These are phyloP conservation scores for Dothideomycetes sp. DNA, from an alignment of 2,329 filamentous ascomycete genomes.

Conservation along the genomic window DNA sequence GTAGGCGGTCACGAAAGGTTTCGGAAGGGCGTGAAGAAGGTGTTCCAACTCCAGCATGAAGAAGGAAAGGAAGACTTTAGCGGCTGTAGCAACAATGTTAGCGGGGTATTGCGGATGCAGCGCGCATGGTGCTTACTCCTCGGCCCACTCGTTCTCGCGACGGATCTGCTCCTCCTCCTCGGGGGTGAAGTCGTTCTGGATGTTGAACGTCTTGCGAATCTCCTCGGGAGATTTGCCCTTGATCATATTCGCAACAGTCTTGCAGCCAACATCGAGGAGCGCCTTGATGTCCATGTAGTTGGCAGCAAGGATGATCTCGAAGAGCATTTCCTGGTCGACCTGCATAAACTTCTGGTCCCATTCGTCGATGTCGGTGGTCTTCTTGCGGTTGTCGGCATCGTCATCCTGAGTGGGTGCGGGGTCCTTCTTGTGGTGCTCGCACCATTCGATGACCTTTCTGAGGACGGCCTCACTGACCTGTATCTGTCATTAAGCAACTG, in stretches of 20 bases:
- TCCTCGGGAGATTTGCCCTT: slow-evolving; percentile 99
- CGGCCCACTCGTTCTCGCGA: slow-evolving; percentile 42
- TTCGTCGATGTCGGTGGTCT: slow-evolving; percentile 97
- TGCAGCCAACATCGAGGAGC: slow-evolving; percentile 94
- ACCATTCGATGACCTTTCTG: slow-evolving; percentile 97
- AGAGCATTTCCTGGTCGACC: slow-evolving; percentile 98
- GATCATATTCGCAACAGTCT: slow-evolving; percentile 99
- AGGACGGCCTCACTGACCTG: slow-evolving; percentile 84
- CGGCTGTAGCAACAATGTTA: slow-evolving; percentile 3
- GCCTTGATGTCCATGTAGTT: slow-evolving; percentile 99
- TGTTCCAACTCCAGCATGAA: too few species aligned
- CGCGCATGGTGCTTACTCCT: too few species aligned
- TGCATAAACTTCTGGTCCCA: slow-evolving; percentile 99
- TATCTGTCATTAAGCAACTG: slow-evolving; percentile 2
- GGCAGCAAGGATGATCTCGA: slow-evolving; percentile 95
- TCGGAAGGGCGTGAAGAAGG: too few species aligned
- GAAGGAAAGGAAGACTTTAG: slow-evolving; percentile 1
- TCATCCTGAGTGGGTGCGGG: slow-evolving; percentile 74
- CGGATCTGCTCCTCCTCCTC: slow-evolving; percentile 94
- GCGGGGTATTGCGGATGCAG: background rate
- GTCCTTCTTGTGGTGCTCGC: slow-evolving; percentile 85
- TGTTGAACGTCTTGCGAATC: slow-evolving; percentile 99
- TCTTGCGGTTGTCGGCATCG: slow-evolving; percentile 88
- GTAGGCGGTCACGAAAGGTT: too few species aligned
- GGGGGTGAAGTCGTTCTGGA: slow-evolving; percentile 97